Evolutionary conservation across 1,284 basidiomycete species (phyloP), one percentile per base, ranked within the genome.

Genomic region (Phellopilus nigrolimitatus): DNA sequence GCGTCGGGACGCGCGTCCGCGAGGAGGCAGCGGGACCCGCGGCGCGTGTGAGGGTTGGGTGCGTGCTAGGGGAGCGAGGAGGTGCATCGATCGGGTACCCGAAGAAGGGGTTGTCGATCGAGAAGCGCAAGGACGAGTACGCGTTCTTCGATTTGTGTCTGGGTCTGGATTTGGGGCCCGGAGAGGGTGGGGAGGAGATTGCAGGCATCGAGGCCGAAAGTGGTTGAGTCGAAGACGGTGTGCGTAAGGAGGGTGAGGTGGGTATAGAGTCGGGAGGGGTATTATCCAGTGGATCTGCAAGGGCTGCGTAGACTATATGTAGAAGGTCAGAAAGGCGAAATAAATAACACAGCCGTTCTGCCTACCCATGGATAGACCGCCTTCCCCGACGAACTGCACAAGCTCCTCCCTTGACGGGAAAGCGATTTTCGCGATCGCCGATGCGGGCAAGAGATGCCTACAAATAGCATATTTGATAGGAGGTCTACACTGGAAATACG

Each of bases 21-120:
- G 43, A 19, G 1, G 21, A 22, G 27, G 17, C 1, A 22, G 21
- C 5, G 25, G 43, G 3, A 19, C 27, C 19, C 50, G 21, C 39
- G 19, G 9, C 19, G n/a, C n/a, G n/a, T n/a, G n/a, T n/a, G n/a
- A n/a, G 7, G 21, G 9, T 13, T 6, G 5, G 3, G 42, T 37
- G 10, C 15, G 21, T n/a, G n/a, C n/a, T n/a, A n/a, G n/a, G n/a
- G n/a, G n/a, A n/a, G n/a, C n/a, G n/a, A n/a, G n/a, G n/a, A n/a
- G 44, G 13, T 6, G 15, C 12, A 22, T 49, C 66, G 42, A 72
- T 67, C 0, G 91, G 88, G 64, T 93, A 93, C 13, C 90, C 90
- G 60, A 82, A 92, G 68, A 85, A 91, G 0, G 90, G 90, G 59
- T 91, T 92, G 45, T 79, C 66, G 33, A 69, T 60, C 22, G 86